Evolutionary conservation across 805 yeast genomes (phyloP).

Genomic region (Saturnispora galanensis): DNA sequence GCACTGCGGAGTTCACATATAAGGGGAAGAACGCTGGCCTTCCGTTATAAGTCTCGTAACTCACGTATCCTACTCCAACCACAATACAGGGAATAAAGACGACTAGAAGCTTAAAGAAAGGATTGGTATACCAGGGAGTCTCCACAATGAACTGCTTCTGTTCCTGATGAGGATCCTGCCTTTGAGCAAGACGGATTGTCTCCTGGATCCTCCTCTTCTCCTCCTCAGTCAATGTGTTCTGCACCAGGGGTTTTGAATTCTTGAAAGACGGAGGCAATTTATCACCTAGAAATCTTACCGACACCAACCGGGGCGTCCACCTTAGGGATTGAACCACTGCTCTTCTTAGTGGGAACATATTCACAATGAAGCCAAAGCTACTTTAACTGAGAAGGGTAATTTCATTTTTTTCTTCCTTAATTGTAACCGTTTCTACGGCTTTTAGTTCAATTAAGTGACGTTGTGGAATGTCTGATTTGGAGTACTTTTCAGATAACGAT

Average conservation of each 20-base stretch:
- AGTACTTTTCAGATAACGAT: not conserved
- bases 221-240: constrained; percentile 9
- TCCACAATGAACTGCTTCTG: constrained; percentile 6
- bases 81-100: constrained; percentile 13
- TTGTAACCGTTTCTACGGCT: too few species aligned
- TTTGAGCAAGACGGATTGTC: constrained; percentile 6
- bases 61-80: constrained; percentile 20
- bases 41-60: constrained; percentile 22
- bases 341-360: too few species aligned
- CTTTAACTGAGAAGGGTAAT: too few species aligned
- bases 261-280: constrained; percentile 16
- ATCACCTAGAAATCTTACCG: too few species aligned
- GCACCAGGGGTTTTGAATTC: constrained; percentile 14
- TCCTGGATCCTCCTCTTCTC: constrained; percentile 7
- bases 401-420: too few species aligned
- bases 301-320: too few species aligned
- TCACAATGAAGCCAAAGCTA: too few species aligned
- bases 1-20: constrained; percentile 20
- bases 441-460: too few species aligned
- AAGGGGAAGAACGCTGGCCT: constrained; percentile 27
- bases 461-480: constrained; percentile 1
- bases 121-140: constrained; percentile 14
- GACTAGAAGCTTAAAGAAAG: constrained; percentile 10
- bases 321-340: too few species aligned
- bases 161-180: not conserved